These are phyloP conservation scores for Aechmea fasciata DNA, from an alignment of 176 grass and related monocot species.

Conservation along the genomic window DNA sequence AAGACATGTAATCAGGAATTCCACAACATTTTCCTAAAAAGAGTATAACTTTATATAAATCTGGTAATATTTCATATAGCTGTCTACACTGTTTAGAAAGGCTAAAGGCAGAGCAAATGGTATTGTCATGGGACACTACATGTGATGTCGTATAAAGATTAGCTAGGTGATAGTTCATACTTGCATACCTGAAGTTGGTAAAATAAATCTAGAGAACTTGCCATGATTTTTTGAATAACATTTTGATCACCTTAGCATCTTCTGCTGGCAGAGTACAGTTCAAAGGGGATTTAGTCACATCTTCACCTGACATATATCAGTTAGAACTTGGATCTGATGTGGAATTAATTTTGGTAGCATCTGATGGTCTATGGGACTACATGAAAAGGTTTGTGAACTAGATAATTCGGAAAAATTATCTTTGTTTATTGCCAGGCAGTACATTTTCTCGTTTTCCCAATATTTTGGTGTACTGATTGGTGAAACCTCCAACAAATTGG, in stretches of 20 bases:
- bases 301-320: constrained; percentile 63
- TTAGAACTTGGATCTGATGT: constrained; percentile 68
- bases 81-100: too few relatives aligned
- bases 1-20: too few relatives aligned
- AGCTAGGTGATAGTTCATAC: too few relatives aligned
- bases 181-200: too few relatives aligned
- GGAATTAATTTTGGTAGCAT: constrained; percentile 77
- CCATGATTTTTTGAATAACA: background rate
- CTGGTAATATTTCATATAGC: too few relatives aligned
- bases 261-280: constrained; percentile 62
- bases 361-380: constrained; percentile 97
- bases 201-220: background rate
- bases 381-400: constrained; percentile 57
- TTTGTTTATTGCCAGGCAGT: background rate
- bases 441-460: constrained; percentile 2
- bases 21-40: too few relatives aligned
- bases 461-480: too few relatives aligned
- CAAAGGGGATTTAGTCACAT: constrained; percentile 59
- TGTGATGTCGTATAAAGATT: too few relatives aligned
- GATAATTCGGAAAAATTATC: background rate
- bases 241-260: background rate
- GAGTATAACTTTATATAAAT: too few relatives aligned
- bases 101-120: too few relatives aligned
- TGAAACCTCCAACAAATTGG: constrained; percentile 19
- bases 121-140: too few relatives aligned